Evolutionary conservation across 225 moss, liverwort and hornwort species (phyloP).

Genomic region (Thuidium tamariscinum): DNA sequence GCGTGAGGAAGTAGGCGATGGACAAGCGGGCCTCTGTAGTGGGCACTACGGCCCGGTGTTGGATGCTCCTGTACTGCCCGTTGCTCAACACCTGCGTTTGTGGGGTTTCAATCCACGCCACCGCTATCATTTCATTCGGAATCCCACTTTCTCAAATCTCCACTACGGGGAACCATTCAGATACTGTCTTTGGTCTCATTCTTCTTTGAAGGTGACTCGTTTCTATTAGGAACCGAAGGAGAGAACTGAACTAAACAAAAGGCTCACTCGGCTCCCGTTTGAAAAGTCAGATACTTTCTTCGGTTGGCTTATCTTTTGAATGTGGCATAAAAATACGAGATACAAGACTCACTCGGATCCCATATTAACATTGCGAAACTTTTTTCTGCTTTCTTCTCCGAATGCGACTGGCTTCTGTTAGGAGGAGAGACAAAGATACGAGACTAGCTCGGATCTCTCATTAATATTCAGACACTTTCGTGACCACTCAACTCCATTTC

Average conservation of each 20-base stretch:
- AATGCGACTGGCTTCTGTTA: not conserved
- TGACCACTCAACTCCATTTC: too few species aligned
- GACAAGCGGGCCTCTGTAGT: constrained; percentile 8
- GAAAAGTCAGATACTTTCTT: not conserved
- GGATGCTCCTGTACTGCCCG: constrained; percentile 24
- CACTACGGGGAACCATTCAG: not conserved
- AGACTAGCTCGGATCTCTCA: not conserved
- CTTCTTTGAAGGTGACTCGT: not conserved
- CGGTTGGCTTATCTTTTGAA: not conserved
- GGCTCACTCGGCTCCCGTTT: not conserved
- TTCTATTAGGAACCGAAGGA: not conserved
- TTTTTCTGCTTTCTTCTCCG: not conserved
- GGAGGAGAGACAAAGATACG: not conserved
- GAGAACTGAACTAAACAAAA: too few species aligned
- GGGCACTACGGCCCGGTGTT: constrained; percentile 19
- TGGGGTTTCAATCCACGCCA: not conserved
- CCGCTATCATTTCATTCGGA: not conserved
- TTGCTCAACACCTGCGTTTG: constrained; percentile 23
- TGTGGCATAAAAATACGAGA: too few species aligned
- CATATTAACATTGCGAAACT: not conserved
- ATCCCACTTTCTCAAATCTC: not conserved
- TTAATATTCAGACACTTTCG: not conserved
- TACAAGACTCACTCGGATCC: not conserved
- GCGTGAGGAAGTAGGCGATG: constrained; percentile 23
- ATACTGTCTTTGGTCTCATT: not conserved